phyloP scores from a whole-genome alignment of 2,329 filamentous ascomycete species.

The Neoascochyta sp. region DNA sequence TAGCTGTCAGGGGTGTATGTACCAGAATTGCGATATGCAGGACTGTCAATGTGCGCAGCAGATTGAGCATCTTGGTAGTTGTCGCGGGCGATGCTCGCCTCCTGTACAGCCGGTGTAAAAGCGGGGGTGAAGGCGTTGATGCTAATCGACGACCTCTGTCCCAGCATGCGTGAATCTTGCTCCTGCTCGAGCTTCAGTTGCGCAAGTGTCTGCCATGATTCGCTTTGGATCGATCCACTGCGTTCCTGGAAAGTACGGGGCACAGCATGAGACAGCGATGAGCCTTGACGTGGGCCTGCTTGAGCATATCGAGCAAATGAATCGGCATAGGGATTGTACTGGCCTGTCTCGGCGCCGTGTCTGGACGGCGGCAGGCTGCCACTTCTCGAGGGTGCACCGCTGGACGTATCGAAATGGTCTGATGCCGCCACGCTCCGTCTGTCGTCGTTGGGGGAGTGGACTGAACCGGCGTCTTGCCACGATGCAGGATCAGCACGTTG shows the following conservation, averaged over 20 bases:
- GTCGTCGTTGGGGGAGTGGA: conserved; percentile 44
- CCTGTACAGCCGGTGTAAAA: conserved; percentile 21
- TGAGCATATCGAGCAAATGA: conserved; percentile 26
- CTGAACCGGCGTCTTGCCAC: conserved; percentile 35
- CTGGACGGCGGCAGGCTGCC: conserved; percentile 56
- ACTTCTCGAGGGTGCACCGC: conserved; percentile 51
- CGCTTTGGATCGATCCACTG: conserved; percentile 39
- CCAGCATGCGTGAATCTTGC: conserved; percentile 28
- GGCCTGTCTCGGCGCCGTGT: conserved; percentile 43
- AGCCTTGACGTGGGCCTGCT: conserved; percentile 44
- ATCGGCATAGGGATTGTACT: conserved; percentile 31
- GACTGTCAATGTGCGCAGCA: conserved; percentile 17
- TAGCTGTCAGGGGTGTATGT: conserved; percentile 38
- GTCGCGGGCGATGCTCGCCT: conserved; percentile 22
- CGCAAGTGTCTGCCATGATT: conserved; percentile 35
- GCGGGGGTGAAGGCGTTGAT: conserved; percentile 22
- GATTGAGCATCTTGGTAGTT: conserved; percentile 22
- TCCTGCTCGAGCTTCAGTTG: conserved; percentile 36
- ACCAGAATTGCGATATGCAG: conserved; percentile 17
- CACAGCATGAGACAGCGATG: conserved; percentile 50
- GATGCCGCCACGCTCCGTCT: conserved; percentile 39
- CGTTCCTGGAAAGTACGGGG: conserved; percentile 37
- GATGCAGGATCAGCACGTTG: conserved; percentile 27
- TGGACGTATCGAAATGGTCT: conserved; percentile 45
- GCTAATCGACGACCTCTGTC: conserved; percentile 34